phyloP scores from a whole-genome alignment of 2,329 filamentous ascomycete species.

The Apiospora koreana region DNA sequence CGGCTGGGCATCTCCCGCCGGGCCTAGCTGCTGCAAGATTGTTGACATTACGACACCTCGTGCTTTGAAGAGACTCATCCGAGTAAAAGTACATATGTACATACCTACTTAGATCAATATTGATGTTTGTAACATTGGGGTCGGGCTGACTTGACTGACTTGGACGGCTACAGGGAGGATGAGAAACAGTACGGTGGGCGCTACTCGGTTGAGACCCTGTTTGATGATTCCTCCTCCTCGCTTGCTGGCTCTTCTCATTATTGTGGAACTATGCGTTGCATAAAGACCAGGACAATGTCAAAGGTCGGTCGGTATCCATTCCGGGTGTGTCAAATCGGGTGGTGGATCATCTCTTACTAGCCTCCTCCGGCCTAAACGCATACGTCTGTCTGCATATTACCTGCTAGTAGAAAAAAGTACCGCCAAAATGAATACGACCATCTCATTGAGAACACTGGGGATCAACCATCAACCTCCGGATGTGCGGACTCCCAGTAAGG shows the following conservation, averaged over 20 bases:
- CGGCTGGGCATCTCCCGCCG: not conserved
- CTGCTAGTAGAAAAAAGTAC: not conserved
- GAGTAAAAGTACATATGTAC: not conserved
- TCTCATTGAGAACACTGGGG: not conserved
- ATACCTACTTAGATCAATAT: no score
- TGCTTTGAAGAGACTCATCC: not conserved
- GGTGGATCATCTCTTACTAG: not conserved
- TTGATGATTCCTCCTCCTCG: not conserved
- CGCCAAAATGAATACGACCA: not conserved
- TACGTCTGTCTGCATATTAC: not conserved
- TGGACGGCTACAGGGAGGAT: not conserved
- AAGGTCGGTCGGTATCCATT: not conserved
- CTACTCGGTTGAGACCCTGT: not conserved
- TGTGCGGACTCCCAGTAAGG: not conserved
- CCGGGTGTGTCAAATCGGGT: not conserved
- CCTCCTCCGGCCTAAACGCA: not conserved
- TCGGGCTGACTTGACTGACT: no score
- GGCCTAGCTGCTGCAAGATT: not conserved
- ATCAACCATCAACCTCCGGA: not conserved
- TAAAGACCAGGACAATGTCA: not conserved
- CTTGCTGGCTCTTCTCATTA: not conserved
- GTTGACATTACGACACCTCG: not conserved
- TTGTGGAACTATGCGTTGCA: constrained; percentile 1
- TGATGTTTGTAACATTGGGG: no score
- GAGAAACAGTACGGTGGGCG: not conserved